Evolutionary conservation across 1,139 yeast genomes (phyloP), one percentile per base, ranked within the genome.

Genomic region (Sugiyamaella xylanicola): DNA sequence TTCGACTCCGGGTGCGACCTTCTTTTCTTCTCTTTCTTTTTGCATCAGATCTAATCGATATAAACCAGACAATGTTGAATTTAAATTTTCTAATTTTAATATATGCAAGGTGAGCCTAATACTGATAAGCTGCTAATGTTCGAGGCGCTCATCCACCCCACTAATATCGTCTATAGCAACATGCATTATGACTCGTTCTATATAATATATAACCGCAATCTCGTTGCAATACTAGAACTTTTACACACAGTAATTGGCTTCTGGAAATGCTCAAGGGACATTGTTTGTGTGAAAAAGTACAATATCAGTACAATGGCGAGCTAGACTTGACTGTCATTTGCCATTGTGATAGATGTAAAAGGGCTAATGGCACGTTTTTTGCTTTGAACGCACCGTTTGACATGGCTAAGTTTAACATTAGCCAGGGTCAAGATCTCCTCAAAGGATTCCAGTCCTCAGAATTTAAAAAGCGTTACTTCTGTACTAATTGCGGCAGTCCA

Each of bases 1-100:
- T 46, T 46, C 50, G 50, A 46, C 50, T 46, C 50, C 50, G 50
- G 50, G 50, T 46, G 50, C 50, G 50, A 46, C 50, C 50, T 46
- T 19, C 32, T 36, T 46, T 41, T 41, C n/a, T n/a, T n/a, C n/a
- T n/a, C n/a, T n/a, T n/a, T n/a, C n/a, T n/a, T n/a, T n/a, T n/a
- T n/a, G n/a, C n/a, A n/a, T n/a, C n/a, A n/a, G n/a, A n/a, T n/a
- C n/a, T n/a, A n/a, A n/a, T n/a, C n/a, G n/a, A n/a, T n/a, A n/a
- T n/a, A n/a, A n/a, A n/a, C n/a, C n/a, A n/a, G n/a, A n/a, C n/a
- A n/a, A n/a, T n/a, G n/a, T n/a, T n/a, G n/a, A n/a, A n/a, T n/a
- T n/a, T n/a, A n/a, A n/a, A n/a, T n/a, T n/a, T n/a, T n/a, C n/a
- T n/a, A n/a, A n/a, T n/a, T n/a, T n/a, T n/a, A n/a, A n/a, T n/a